Conservation (phyloP, 495 filamentous ascomycete species). For the Xylaria sp. region DNA sequence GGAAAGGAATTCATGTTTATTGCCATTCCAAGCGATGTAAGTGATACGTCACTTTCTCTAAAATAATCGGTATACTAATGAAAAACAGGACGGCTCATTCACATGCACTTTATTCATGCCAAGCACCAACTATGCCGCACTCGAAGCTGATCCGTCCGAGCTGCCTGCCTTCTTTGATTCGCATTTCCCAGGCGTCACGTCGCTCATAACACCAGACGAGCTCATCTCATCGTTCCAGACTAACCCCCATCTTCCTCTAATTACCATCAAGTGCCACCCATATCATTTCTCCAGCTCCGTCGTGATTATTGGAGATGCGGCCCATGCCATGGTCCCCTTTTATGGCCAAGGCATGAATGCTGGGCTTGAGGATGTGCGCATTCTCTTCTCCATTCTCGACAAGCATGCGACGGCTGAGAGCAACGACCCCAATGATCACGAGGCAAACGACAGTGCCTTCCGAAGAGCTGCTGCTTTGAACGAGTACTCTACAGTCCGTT, state of each 20-base stretch:
- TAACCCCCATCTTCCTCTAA: slow-evolving; percentile 90
- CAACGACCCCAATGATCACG: slow-evolving; percentile 29
- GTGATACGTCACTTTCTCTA: slow-evolving; percentile 24
- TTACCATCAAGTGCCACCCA: slow-evolving; percentile 89
- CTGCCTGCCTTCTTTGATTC: slow-evolving; percentile 76
- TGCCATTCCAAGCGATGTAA: slow-evolving; percentile 79
- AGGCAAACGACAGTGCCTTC: slow-evolving; percentile 37
- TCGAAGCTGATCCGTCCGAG: slow-evolving; percentile 62
- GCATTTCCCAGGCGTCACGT: slow-evolving; percentile 87
- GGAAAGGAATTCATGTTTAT: slow-evolving; percentile 96
- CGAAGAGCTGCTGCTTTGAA: slow-evolving; percentile 67
- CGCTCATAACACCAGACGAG: slow-evolving; percentile 73
- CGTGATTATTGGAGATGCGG: slow-evolving; percentile 91
- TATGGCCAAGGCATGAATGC: slow-evolving; percentile 91
- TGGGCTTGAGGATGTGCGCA: slow-evolving; percentile 81
- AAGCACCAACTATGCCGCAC: slow-evolving; percentile 58
- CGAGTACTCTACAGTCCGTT: slow-evolving; percentile 75
- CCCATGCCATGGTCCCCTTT: slow-evolving; percentile 98
- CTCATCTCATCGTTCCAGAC: slow-evolving; percentile 72
- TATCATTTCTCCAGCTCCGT: slow-evolving; percentile 80
- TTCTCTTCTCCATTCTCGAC: slow-evolving; percentile 78
- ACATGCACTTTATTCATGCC: slow-evolving; percentile 95
- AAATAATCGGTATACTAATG: slow-evolving; percentile 16
- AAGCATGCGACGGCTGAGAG: slow-evolving; percentile 54
- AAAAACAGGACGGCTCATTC: slow-evolving; percentile 77